A percentile compares a stretch with the other conserved stretches of the same genome.
Conservation (phyloP, 768 basidiomycete species). For the Tylopilus intermedius region DNA sequence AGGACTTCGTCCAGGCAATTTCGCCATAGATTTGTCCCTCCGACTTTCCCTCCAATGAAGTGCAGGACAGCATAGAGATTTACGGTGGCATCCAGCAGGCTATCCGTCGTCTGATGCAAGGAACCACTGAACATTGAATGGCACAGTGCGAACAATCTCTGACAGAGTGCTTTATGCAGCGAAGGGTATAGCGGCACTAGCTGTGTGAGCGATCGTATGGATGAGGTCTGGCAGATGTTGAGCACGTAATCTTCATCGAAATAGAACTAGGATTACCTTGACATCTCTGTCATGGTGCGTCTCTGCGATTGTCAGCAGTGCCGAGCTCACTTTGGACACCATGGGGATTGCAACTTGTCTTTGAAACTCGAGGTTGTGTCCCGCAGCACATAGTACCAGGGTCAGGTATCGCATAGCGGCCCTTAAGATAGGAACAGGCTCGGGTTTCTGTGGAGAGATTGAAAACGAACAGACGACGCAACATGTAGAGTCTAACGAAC, state of each 20-base stretch:
- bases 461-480: slow-evolving; percentile 10
- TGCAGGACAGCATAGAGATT: slow-evolving; percentile 60
- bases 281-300: slow-evolving; percentile 46
- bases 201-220: slow-evolving; percentile 44
- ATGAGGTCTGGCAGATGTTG: slow-evolving; percentile 37
- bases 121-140: slow-evolving; percentile 56
- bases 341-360: slow-evolving; percentile 70
- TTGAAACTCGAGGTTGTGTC: slow-evolving; percentile 72
- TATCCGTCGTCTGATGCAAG: slow-evolving; percentile 38
- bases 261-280: slow-evolving; percentile 38
- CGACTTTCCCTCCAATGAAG: slow-evolving; percentile 75
- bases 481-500: slow-evolving; percentile 44
- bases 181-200: slow-evolving; percentile 65
- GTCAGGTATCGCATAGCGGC: slow-evolving; percentile 61
- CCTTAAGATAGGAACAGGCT: slow-evolving; percentile 54
- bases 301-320: slow-evolving; percentile 53
- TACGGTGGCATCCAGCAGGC: slow-evolving; percentile 43
- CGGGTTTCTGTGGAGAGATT: slow-evolving; percentile 53
- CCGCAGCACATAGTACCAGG: slow-evolving; percentile 55
- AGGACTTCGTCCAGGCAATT: slow-evolving; percentile 70
- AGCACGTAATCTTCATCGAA: neutral
- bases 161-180: slow-evolving; percentile 51
- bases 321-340: slow-evolving; percentile 63
- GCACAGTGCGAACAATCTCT: slow-evolving; percentile 48
- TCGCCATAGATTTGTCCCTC: slow-evolving; percentile 65